Percentiles rank a stretch among this genome's conserved stretches.
Evolutionary conservation across 352 stramenopile genomes (phyloP).

Genomic region (Pythium sp.): DNA sequence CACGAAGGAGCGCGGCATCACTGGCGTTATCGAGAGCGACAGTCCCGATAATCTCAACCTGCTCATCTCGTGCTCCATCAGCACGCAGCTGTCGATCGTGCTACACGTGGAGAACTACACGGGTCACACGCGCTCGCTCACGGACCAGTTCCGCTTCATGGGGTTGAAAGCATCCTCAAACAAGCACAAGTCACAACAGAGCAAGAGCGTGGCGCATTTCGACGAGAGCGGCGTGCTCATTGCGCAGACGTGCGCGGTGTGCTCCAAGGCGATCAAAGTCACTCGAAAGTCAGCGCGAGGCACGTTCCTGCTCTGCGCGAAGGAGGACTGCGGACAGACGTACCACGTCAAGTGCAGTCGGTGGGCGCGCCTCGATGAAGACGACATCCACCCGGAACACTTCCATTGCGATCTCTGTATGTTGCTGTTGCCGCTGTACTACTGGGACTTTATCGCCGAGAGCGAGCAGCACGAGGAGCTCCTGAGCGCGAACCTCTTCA

Average conservation of each 20-base stretch:
- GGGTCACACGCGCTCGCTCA: slow-evolving; percentile 30
- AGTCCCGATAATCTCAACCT: slow-evolving; percentile 50
- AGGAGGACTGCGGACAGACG: slow-evolving; percentile 51
- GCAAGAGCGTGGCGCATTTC: slow-evolving; percentile 47
- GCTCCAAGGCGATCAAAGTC: slow-evolving; percentile 46
- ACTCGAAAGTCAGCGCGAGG: slow-evolving; percentile 19
- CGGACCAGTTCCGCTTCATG: slow-evolving; percentile 41
- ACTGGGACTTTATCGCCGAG: slow-evolving; percentile 66
- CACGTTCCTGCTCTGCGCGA: slow-evolving; percentile 40
- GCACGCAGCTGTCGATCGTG: slow-evolving; percentile 39
- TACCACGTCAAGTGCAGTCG: slow-evolving; percentile 70
- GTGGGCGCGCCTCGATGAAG: slow-evolving; percentile 39
- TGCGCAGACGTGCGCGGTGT: slow-evolving; percentile 51
- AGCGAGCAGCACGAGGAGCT: slow-evolving; percentile 33
- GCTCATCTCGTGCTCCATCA: slow-evolving; percentile 48
- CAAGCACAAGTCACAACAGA: slow-evolving; percentile 11
- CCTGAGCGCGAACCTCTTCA: slow-evolving; percentile 51
- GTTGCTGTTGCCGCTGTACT: slow-evolving; percentile 32
- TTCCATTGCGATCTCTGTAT: slow-evolving; percentile 58
- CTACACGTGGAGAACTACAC: slow-evolving; percentile 65
- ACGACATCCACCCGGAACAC: slow-evolving; percentile 19
- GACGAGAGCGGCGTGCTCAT: slow-evolving; percentile 50
- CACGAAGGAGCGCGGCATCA: slow-evolving; percentile 43
- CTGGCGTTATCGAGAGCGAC: slow-evolving; percentile 52
- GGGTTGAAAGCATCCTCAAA: slow-evolving; percentile 12